Evolutionary conservation across 2,329 filamentous ascomycete species (phyloP).

Genomic region (Talaromyces funiculosus): DNA sequence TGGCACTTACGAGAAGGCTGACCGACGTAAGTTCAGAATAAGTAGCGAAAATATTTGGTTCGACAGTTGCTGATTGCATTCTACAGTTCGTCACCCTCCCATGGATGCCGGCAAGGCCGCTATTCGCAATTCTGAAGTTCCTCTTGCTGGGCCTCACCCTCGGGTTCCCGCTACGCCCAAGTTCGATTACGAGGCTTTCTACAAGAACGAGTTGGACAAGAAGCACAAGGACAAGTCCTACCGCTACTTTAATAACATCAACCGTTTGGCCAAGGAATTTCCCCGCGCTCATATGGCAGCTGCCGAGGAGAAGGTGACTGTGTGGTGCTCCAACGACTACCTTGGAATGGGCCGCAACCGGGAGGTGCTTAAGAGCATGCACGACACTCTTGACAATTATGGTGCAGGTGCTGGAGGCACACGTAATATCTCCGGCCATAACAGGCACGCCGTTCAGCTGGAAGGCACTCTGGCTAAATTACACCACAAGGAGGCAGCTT

Average conservation of each 20-base stretch:
- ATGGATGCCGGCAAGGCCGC: constrained; percentile 23
- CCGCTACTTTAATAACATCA: constrained; percentile 99
- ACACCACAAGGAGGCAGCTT: constrained; percentile 82
- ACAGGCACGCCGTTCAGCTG: constrained; percentile 81
- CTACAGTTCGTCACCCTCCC: constrained; percentile 21
- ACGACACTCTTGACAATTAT: constrained; percentile 88
- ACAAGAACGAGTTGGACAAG: constrained; percentile 83
- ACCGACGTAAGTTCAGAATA: constrained; percentile 38
- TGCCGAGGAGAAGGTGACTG: constrained; percentile 79
- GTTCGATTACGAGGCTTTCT: constrained; percentile 91
- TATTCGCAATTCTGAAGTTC: constrained; percentile 22
- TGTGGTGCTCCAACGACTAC: constrained; percentile 99
- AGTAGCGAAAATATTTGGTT: not conserved
- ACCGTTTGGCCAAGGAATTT: constrained; percentile 92
- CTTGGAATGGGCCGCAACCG: constrained; percentile 94
- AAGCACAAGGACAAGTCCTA: constrained; percentile 99
- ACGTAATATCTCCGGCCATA: constrained; percentile 96
- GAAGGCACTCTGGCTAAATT: constrained; percentile 79
- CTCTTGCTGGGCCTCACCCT: constrained; percentile 41
- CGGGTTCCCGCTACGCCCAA: constrained; percentile 49
- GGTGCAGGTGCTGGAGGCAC: constrained; percentile 93
- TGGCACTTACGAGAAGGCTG: constrained; percentile 43
- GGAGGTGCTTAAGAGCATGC: constrained; percentile 83
- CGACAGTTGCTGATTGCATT: not conserved
- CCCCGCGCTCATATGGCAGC: constrained; percentile 86